These are phyloP conservation scores for Quercus ilex DNA, from an alignment of 306 rosid species.

Conservation along the genomic window DNA sequence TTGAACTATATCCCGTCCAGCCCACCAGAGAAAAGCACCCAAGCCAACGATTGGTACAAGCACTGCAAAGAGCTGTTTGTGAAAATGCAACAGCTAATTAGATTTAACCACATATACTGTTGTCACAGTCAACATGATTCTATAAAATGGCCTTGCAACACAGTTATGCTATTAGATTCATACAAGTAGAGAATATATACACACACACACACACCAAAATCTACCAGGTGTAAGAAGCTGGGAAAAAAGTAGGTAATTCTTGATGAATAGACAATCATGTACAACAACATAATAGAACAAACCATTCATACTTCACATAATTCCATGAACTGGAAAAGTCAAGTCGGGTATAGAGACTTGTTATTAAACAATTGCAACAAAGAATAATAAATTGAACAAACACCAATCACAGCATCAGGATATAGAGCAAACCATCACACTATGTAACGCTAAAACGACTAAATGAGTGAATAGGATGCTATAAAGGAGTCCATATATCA, in stretches of 20 bases:
- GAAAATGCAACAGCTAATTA: constrained; percentile 14
- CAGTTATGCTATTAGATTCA: background rate
- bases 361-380: background rate
- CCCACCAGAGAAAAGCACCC: constrained; percentile 98
- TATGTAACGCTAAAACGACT: background rate
- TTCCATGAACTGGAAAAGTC: background rate
- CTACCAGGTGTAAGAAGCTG: too few relatives aligned
- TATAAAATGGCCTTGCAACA: background rate
- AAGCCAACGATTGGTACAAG: constrained; percentile 79
- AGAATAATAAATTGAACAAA: background rate
- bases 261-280: background rate
- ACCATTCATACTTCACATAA: background rate
- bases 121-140: background rate
- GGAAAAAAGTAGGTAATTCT: background rate
- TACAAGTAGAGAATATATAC: background rate
- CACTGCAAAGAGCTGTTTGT: constrained; percentile 72
- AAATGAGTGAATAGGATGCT: background rate
- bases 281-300: background rate
- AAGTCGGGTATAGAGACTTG: background rate
- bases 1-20: constrained; percentile 88
- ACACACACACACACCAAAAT: too few relatives aligned
- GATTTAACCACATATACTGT: constrained; percentile 5
- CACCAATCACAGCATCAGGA: background rate
- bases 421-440: background rate
- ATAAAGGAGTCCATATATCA: background rate